Evolutionary conservation across 495 filamentous ascomycete species (phyloP).

Genomic region (Aspergillus olivimuriae): DNA sequence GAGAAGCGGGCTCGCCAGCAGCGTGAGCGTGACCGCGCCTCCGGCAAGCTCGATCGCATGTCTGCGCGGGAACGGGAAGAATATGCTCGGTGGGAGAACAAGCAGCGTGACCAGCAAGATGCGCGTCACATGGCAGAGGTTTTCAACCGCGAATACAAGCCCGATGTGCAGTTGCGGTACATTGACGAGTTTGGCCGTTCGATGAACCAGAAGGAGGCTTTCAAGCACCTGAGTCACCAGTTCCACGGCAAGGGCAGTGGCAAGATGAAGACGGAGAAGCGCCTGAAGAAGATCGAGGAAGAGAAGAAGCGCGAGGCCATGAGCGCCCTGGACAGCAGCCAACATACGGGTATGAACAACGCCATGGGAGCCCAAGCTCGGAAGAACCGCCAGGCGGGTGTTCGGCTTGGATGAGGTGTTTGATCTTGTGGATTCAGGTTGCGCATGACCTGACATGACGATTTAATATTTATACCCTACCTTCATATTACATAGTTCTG

Average conservation of each 20-base stretch:
- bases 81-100: conserved; percentile 79
- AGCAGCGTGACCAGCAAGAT: conserved; percentile 73
- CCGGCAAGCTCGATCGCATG: conserved; percentile 79
- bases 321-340: conserved; percentile 73
- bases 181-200: conserved; percentile 77
- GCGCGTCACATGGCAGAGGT: conserved; percentile 73
- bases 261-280: conserved; percentile 97
- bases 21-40: conserved; percentile 79
- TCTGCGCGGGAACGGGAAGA: conserved; percentile 86
- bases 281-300: conserved; percentile 92
- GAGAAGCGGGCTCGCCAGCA: conserved; percentile 74
- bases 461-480: too few relatives aligned
- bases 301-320: conserved; percentile 81
- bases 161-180: conserved; percentile 83
- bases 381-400: conserved; percentile 84
- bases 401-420: conserved; percentile 60
- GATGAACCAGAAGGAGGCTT: conserved; percentile 92
- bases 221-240: conserved; percentile 89
- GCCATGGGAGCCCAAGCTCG: conserved; percentile 66
- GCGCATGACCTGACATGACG: too few relatives aligned
- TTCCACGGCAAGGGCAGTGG: conserved; percentile 98
- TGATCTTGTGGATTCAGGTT: too few relatives aligned
- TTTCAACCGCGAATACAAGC: conserved; percentile 83
- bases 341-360: conserved; percentile 74
- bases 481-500: too few relatives aligned